A percentile compares a stretch with the other conserved stretches of the same genome.
Conservation (phyloP, 1,284 basidiomycete species). For the Heterobasidion irregulare region DNA sequence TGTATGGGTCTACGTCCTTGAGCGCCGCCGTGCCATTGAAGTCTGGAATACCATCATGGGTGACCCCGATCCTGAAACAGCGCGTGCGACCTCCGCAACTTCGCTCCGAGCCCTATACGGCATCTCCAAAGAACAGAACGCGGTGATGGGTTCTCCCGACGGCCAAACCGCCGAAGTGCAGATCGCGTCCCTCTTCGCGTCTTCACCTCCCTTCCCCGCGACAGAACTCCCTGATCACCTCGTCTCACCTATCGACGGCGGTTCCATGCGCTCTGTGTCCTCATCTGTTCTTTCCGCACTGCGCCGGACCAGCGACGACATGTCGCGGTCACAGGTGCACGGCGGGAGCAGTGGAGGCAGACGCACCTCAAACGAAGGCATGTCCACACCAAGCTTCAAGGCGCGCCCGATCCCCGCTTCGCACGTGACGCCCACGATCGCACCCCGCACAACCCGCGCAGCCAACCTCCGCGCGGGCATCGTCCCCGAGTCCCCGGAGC, state of each 20-base stretch:
- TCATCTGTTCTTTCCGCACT: constrained; percentile 39
- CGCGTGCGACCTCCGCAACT: constrained; percentile 44
- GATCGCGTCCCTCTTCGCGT: constrained; percentile 67
- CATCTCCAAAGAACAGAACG: constrained; percentile 44
- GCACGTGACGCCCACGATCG: constrained; percentile 52
- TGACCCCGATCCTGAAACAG: constrained; percentile 46
- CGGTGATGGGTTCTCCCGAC: constrained; percentile 62
- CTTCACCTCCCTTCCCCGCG: constrained; percentile 67
- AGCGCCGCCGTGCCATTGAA: constrained; percentile 67
- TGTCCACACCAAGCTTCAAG: constrained; percentile 40
- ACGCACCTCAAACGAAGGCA: constrained; percentile 17
- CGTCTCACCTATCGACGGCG: constrained; percentile 17
- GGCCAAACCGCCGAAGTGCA: constrained; percentile 60
- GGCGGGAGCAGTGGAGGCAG: constrained; percentile 18
- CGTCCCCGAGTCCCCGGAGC: constrained; percentile 22
- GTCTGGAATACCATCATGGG: constrained; percentile 72
- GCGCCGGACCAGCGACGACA: constrained; percentile 26
- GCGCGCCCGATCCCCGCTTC: constrained; percentile 67
- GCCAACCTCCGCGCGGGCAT: constrained; percentile 67
- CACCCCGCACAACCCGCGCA: constrained; percentile 70
- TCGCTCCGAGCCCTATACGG: constrained; percentile 66
- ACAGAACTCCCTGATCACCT: constrained; percentile 47
- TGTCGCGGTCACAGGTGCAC: constrained; percentile 16
- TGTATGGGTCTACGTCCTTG: constrained; percentile 81
- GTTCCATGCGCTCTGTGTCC: constrained; percentile 36